Percentiles rank a stretch among this genome's conserved stretches.
Conservation (phyloP, 2,329 filamentous ascomycete genomes). For the Epichloe aotearoae region DNA sequence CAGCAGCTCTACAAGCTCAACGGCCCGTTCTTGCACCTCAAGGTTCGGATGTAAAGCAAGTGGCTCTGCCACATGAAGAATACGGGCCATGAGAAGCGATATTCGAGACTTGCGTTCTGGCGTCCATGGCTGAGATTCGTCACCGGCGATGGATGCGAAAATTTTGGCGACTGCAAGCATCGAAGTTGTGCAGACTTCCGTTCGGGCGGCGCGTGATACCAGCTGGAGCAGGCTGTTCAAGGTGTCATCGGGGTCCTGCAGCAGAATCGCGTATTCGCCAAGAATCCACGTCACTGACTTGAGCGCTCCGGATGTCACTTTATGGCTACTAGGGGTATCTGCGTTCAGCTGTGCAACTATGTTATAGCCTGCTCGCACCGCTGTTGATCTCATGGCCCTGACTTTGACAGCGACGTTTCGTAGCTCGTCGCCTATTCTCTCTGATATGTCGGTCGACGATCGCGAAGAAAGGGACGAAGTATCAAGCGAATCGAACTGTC, state of each 20-base stretch:
- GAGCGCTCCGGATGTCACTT: conserved; percentile 51
- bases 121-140: conserved; percentile 55
- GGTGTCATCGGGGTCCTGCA: conserved; percentile 57
- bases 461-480: conserved; percentile 16
- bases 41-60: conserved; percentile 71
- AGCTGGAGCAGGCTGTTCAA: conserved; percentile 62
- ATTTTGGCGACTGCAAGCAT: conserved; percentile 80
- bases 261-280: conserved; percentile 71
- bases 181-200: conserved; percentile 61
- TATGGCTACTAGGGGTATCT: conserved; percentile 40
- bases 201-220: conserved; percentile 40
- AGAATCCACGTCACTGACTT: conserved; percentile 71
- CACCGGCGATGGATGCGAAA: conserved; percentile 57
- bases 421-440: conserved; percentile 70
- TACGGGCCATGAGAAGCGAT: conserved; percentile 64
- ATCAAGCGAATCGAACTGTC: conserved; percentile 24
- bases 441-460: conserved; percentile 37
- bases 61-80: conserved; percentile 70
- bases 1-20: conserved; percentile 83
- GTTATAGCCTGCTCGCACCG: conserved; percentile 71
- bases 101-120: conserved; percentile 59
- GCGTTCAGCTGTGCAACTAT: conserved; percentile 47
- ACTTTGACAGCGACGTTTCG: conserved; percentile 89
- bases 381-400: conserved; percentile 63
- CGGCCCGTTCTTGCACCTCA: conserved; percentile 88